Percentiles rank a stretch among this genome's conserved stretches.
These are phyloP conservation scores for Monosporozyma yasuniensis DNA, from an alignment of 805 yeast species.

Conservation along the genomic window DNA sequence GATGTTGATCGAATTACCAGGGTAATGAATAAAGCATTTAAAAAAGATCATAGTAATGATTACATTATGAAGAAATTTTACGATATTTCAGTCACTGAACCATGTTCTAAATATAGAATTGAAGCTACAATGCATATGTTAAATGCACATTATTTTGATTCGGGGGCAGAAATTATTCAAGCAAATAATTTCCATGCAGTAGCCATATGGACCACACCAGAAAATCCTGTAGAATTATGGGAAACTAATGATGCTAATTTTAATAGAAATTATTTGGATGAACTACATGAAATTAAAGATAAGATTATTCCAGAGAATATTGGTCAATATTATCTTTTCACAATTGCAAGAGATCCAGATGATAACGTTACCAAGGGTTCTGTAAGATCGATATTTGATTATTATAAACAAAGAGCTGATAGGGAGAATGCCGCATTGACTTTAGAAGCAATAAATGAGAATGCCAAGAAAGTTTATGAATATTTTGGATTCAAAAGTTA, in stretches of 20 bases:
- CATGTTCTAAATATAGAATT: constrained; percentile 17
- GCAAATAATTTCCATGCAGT: constrained; percentile 29
- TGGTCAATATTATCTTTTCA: constrained; percentile 26
- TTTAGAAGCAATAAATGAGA: constrained; percentile 28
- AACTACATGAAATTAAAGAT: constrained; percentile 14
- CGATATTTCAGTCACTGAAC: constrained; percentile 17
- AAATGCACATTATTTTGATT: constrained; percentile 19
- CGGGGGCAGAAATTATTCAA: constrained; percentile 29
- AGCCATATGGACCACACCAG: constrained; percentile 27
- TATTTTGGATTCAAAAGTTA: constrained; percentile 28
- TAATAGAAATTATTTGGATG: constrained; percentile 25
- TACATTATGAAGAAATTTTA: constrained; percentile 26
- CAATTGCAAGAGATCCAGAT: constrained; percentile 26
- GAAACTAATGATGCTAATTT: constrained; percentile 13
- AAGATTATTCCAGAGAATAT: constrained; percentile 22
- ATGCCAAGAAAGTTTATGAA: constrained; percentile 28
- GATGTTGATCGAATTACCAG: background rate
- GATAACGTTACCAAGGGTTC: constrained; percentile 26
- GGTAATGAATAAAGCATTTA: constrained; percentile 21
- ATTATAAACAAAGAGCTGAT: constrained; percentile 25
- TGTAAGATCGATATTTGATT: constrained; percentile 26
- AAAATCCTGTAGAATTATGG: constrained; percentile 16
- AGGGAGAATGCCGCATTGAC: constrained; percentile 23
- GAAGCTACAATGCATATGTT: constrained; percentile 21
- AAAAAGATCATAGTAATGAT: constrained; percentile 20